Conservation (phyloP, 306 rosid genomes). For the Inga oerstediana region DNA sequence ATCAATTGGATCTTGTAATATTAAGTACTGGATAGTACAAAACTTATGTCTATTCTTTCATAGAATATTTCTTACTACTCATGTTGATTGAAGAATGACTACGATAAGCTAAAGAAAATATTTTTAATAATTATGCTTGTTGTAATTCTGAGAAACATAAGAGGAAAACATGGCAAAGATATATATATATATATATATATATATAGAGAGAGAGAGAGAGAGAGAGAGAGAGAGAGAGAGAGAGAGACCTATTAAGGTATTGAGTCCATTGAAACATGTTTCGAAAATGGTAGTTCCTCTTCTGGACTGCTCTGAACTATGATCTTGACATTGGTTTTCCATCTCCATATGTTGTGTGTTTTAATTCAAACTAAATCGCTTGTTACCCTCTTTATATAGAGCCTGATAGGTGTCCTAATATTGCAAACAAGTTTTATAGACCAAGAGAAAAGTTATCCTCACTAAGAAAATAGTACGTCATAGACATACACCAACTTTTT, state of each 20-base stretch:
- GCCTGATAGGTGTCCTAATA: background rate
- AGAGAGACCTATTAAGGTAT: conserved; percentile 38
- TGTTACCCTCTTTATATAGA: background rate
- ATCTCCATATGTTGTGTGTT: conserved; percentile 45
- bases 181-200: no score
- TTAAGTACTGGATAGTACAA: no score
- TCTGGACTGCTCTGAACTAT: conserved; percentile 18
- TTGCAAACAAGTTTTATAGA: background rate
- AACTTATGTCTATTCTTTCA: background rate
- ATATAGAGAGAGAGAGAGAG: conserved; percentile 1
- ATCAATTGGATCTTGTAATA: no score
- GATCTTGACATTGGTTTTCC: conserved; percentile 35
- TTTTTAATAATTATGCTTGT: background rate
- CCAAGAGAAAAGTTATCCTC: background rate
- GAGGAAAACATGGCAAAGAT: background rate
- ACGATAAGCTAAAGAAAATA: background rate
- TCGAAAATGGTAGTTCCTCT: conserved; percentile 54
- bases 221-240: background rate
- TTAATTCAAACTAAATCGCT: background rate
- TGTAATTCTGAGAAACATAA: background rate
- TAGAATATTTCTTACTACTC: background rate
- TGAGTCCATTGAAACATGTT: conserved; percentile 50
- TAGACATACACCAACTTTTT: no score
- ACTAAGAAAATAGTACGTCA: background rate
- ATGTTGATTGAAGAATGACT: background rate